Evolutionary conservation across 345 rosid genomes (phyloP), one percentile per base, ranked within the genome.

Genomic region (Lepidium africanum): DNA sequence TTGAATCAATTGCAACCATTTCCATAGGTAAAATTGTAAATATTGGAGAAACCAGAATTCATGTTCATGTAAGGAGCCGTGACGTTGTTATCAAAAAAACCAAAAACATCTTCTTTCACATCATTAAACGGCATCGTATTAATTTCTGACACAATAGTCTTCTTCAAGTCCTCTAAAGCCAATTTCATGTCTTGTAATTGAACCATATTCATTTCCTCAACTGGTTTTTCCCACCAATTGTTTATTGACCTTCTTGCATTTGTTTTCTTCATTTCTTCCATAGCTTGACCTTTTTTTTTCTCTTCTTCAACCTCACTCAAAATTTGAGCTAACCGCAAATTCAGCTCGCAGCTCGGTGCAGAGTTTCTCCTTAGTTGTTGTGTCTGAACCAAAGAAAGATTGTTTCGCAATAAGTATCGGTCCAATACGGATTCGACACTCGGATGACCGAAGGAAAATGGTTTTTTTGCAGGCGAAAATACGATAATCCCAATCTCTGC

Each of bases 391-490:
- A 36, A 23, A 6, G 70, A 36, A 6, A 23, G 3, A 46, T 45
- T 54, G 43, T 63, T 63, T 10, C 36, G 48, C 0, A 51, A 46
- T 25, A 55, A 4, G 56, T 62, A 71, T 5, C 55, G 63, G 15
- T 71, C 75, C 40, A 71, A 4, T 32, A 71, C 62, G 1, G 62
- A 62, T 42, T 62, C 63, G 0, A 71, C 62, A 4, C 55, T 71
- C 2, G 62, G 75, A 52, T 71, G 75, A 10, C 69, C 75, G 2
- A 70, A 70, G 32, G 75, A 61, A 25, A 70, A 70, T 19, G 75
- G 75, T 17, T 70, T 70, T 9, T 70, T 70, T 0, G 75, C 68
- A 0, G 61, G 75, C n/a, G 75, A 70, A 23, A 61, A 70, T 14
- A 61, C 75, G 5, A 70, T 70, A 6, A 70, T 70, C 17, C 5